A percentile compares a stretch with the other conserved stretches of the same genome.
Evolutionary conservation across 805 yeast genomes (phyloP).

Genomic region (Candida ponderosae): DNA sequence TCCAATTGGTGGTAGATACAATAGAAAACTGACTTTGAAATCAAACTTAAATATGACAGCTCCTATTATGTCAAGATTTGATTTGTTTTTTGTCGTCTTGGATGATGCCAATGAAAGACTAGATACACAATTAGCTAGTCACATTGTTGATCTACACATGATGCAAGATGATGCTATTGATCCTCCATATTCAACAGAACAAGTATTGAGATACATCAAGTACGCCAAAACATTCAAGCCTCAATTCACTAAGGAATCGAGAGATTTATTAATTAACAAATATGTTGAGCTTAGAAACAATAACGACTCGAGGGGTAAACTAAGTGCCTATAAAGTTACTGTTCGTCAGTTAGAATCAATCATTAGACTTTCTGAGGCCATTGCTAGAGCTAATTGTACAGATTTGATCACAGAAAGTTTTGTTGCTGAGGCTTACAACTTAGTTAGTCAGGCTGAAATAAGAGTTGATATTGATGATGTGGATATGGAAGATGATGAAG

Average conservation of each 20-base stretch:
- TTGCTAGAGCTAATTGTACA: conserved; percentile 94
- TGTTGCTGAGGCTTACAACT: conserved; percentile 89
- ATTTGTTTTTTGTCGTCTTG: conserved; percentile 85
- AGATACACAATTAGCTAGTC: conserved; percentile 85
- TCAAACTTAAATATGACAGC: conserved; percentile 93
- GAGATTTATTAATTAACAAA: conserved; percentile 64
- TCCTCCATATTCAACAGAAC: conserved; percentile 86
- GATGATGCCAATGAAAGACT: conserved; percentile 91
- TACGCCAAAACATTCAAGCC: conserved; percentile 95
- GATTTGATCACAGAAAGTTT: conserved; percentile 76
- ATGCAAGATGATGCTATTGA: conserved; percentile 80
- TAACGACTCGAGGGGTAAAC: conserved; percentile 83
- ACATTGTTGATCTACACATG: conserved; percentile 91
- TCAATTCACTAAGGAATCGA: conserved; percentile 70
- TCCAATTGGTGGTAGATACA: conserved; percentile 95
- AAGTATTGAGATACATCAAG: conserved; percentile 77
- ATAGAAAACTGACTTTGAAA: conserved; percentile 74
- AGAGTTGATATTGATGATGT: conserved; percentile 92
- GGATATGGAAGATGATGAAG: conserved; percentile 65
- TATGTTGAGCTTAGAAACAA: conserved; percentile 83
- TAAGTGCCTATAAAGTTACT: conserved; percentile 87
- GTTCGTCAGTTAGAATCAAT: conserved; percentile 94
- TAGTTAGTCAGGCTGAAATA: conserved; percentile 84
- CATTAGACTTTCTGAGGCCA: conserved; percentile 91
- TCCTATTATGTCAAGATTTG: conserved; percentile 98